Evolutionary conservation across 2,329 filamentous ascomycete genomes (phyloP), one percentile per base, ranked within the genome.

Genomic region (Didymella pomorum): DNA sequence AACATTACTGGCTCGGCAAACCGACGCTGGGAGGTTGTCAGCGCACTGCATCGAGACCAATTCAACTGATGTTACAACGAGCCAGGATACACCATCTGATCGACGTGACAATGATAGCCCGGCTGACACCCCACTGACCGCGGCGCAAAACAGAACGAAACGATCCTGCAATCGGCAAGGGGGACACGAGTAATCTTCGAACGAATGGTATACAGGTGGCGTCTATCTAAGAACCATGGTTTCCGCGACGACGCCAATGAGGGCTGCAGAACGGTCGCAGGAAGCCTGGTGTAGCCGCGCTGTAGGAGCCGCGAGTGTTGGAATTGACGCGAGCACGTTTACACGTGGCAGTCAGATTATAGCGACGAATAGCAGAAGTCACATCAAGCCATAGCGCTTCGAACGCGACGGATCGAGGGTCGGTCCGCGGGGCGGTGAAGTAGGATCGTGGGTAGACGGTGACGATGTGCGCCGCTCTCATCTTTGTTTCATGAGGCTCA

Each of bases 341-440:
- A 65, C 53, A 67, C 62, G 64, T 70, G 63, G 62, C 64, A 64
- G 57, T 57, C 47, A 47, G 35, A 47, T 43, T 55, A 37, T 51
- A 59, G 33, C 21, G 23, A n/a, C 51, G 51, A 59, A 55, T 56
- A 7, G 35, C 1, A 43, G 16, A 14, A n/a, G 29, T 23, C 8
- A 16, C 3, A 28, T 14, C 6, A 56, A 60, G 52, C 48, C 44
- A 48, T 49, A 31, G 47, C 48, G 52, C 52, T 48, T 56, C 35
- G 42, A 31, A 41, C n/a, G 31, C 37, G 39, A 31, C 23, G 31
- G 35, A 29, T 29, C 48, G 29, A 60, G 35, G 35, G 26, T 23
- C 37, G 18, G 43, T 41, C 47, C 29, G 25, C n/a, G 26, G 39
- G 44, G 52, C 52, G 43, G 43, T 52, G 47, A 43, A 49, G 43